phyloP scores from a whole-genome alignment of 331 rosid genomes.

The Pyrus hybrid region DNA sequence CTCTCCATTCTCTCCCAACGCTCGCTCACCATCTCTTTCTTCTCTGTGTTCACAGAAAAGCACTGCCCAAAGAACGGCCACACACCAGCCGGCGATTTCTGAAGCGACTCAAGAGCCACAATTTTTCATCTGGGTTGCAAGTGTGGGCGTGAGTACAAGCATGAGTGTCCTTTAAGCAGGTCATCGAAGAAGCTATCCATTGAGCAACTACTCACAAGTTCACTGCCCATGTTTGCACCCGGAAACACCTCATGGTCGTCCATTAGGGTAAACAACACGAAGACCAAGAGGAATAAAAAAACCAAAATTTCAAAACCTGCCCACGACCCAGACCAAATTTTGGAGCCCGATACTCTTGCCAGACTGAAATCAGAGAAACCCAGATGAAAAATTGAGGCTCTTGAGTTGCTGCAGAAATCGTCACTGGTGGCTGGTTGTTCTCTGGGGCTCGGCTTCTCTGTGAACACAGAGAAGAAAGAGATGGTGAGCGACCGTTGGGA shows the following conservation, averaged over 20 bases:
- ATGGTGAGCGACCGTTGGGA: too few relatives aligned
- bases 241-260: constrained; percentile 79
- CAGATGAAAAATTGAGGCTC: background rate
- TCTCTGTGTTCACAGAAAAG: too few relatives aligned
- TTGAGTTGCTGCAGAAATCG: too few relatives aligned
- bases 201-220: constrained; percentile 59
- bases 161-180: constrained; percentile 56
- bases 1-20: too few relatives aligned
- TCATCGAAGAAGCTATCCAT: constrained; percentile 84
- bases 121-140: constrained; percentile 48
- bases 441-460: too few relatives aligned
- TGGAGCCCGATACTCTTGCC: background rate
- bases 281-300: background rate
- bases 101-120: too few relatives aligned
- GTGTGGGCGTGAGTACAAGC: constrained; percentile 95
- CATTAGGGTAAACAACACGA: constrained; percentile 26
- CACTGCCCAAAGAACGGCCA: too few relatives aligned
- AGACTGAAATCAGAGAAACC: background rate
- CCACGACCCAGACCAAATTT: background rate
- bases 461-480: too few relatives aligned
- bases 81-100: too few relatives aligned
- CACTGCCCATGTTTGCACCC: constrained; percentile 55
- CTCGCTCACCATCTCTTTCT: too few relatives aligned
- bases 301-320: background rate
- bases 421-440: too few relatives aligned